These are phyloP conservation scores for Orbilia javanica DNA, from an alignment of 2,329 filamentous ascomycete genomes.

Conservation along the genomic window DNA sequence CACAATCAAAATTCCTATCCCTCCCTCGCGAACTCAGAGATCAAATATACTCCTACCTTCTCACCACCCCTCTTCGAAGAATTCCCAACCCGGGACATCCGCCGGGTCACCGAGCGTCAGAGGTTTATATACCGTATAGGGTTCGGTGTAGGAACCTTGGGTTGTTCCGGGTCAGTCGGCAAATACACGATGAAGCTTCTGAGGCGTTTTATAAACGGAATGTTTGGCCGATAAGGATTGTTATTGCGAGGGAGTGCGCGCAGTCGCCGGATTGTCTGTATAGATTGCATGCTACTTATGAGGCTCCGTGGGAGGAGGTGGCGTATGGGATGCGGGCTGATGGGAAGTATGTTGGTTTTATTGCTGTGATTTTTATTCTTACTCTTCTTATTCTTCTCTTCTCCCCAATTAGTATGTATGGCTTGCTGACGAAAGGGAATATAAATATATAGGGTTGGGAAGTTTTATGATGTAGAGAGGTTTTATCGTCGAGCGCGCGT, in stretches of 20 bases:
- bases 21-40: slow-evolving; percentile 50
- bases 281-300: background rate
- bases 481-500: background rate
- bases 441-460: background rate
- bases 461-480: background rate
- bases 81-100: background rate
- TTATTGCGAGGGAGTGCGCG: background rate
- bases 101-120: background rate
- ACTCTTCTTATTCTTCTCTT: background rate
- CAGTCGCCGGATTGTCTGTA: background rate
- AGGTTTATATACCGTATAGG: background rate
- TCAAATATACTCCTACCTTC: slow-evolving; percentile 35
- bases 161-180: slow-evolving; percentile 6
- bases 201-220: slow-evolving; percentile 20
- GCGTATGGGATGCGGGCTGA: background rate
- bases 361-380: background rate
- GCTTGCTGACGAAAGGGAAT: background rate
- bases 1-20: slow-evolving; percentile 2
- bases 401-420: background rate
- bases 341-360: background rate
- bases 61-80: background rate
- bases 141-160: background rate
- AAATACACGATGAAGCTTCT: slow-evolving; percentile 28
- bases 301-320: slow-evolving; percentile 20
- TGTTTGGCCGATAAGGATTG: slow-evolving; percentile 4